phyloP scores from a whole-genome alignment of 192 early-diverging fungal genomes.

The Gigaspora rosea region DNA sequence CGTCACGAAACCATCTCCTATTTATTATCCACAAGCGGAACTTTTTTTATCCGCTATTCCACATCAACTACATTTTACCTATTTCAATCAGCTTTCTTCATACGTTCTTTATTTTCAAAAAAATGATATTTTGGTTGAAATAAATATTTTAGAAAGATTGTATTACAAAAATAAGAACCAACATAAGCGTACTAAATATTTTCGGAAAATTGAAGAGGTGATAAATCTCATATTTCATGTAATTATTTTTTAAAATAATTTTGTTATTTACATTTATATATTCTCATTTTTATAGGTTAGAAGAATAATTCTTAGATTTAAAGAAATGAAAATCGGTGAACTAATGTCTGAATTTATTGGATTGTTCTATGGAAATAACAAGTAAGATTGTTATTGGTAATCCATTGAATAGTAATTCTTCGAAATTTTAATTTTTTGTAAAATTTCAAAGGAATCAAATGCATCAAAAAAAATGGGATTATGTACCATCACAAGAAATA shows the following conservation, averaged over 20 bases:
- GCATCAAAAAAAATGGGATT: conserved; percentile 9
- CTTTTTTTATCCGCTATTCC: background rate
- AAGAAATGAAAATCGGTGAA: conserved; percentile 27
- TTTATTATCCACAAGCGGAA: background rate
- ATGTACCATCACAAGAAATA: conserved; percentile 30
- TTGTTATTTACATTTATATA: no score
- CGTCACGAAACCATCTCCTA: background rate
- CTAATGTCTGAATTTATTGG: conserved; percentile 15
- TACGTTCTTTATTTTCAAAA: conserved; percentile 34
- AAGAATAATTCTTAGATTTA: conserved; percentile 27
- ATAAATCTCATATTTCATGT: background rate
- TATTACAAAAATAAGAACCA: conserved; percentile 55
- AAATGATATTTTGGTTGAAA: conserved; percentile 46
- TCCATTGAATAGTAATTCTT: background rate
- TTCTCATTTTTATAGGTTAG: conserved; percentile 22
- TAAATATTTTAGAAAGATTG: conserved; percentile 43
- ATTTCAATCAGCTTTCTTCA: conserved; percentile 13
- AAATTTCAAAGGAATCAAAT: conserved; percentile 19
- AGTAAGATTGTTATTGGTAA: background rate
- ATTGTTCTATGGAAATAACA: conserved; percentile 23
- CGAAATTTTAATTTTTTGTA: background rate
- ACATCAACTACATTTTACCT: background rate
- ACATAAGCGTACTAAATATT: conserved; percentile 43
- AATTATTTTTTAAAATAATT: background rate
- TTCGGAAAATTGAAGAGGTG: conserved; percentile 47